These are phyloP conservation scores for Rosa multiflora DNA, from an alignment of 306 rosid species.

Conservation along the genomic window DNA sequence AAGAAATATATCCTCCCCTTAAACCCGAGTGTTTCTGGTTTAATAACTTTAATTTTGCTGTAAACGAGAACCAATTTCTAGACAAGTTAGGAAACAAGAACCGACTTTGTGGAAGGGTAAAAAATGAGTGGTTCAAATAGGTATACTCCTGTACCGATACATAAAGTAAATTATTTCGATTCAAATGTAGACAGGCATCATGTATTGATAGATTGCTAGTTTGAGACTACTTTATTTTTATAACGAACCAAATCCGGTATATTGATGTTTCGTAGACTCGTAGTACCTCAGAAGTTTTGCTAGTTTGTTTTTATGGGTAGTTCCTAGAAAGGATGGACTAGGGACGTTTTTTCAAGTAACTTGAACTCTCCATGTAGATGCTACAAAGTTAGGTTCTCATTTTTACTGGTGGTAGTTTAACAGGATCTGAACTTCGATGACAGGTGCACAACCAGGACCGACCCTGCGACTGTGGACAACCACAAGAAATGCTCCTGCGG, in stretches of 20 bases:
- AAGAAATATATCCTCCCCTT: neutral
- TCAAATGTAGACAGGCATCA: neutral
- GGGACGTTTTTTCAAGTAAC: neutral
- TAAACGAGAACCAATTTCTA: neutral
- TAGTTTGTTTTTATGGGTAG: neutral
- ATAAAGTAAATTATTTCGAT: neutral
- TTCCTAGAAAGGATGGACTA: neutral
- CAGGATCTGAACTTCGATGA: neutral
- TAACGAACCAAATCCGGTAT: too few relatives aligned
- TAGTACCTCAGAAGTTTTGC: neutral
- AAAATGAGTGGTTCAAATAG: too few relatives aligned
- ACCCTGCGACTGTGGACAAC: neutral
- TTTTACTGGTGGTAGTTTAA: neutral
- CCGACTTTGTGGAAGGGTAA: neutral
- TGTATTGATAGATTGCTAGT: too few relatives aligned
- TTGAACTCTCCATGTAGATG: neutral
- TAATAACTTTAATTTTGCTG: neutral
- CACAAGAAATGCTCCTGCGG: conserved; percentile 73
- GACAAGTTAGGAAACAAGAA: neutral
- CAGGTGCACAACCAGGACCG: conserved; percentile 15
- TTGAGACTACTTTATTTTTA: too few relatives aligned
- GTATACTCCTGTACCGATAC: neutral
- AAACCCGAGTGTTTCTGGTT: neutral
- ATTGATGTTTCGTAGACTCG: too few relatives aligned
- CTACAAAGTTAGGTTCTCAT: neutral